phyloP scores from a whole-genome alignment of 495 filamentous ascomycete species.

The Evansstolkia leycettana region DNA sequence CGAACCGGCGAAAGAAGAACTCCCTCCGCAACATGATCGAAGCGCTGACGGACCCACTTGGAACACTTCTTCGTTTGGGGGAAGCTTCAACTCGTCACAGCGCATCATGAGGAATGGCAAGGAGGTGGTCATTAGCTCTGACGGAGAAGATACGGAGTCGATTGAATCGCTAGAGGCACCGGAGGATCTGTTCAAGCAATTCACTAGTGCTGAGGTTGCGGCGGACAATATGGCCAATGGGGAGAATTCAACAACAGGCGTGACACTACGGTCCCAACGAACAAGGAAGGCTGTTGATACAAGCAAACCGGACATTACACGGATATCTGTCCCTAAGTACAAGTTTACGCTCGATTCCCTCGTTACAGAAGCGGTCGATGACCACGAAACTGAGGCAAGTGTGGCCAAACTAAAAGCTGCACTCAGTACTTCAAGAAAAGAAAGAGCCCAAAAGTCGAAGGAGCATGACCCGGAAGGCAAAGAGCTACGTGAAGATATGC shows the following conservation, averaged over 20 bases:
- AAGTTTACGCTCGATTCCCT: conserved; percentile 57
- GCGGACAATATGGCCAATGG: conserved; percentile 7
- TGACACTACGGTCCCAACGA: conserved; percentile 6
- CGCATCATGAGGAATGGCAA: conserved; percentile 35
- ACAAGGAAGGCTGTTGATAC: conserved; percentile 1
- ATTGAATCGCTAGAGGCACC: conserved; percentile 37
- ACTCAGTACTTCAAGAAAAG: conserved; percentile 18
- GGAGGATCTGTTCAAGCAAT: conserved; percentile 22
- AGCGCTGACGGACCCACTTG: conserved; percentile 3
- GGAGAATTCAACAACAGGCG: conserved; percentile 3
- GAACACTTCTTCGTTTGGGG: conserved; percentile 11
- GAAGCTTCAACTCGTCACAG: conserved; percentile 20
- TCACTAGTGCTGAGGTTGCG: conserved; percentile 2
- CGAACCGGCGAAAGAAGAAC: conserved; percentile 1
- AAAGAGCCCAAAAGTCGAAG: not conserved
- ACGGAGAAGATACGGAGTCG: conserved; percentile 54
- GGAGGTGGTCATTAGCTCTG: conserved; percentile 52
- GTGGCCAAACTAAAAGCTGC: conserved; percentile 40
- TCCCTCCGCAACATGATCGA: conserved; percentile 9
- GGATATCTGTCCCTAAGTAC: conserved; percentile 36
- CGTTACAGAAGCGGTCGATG: conserved; percentile 43
- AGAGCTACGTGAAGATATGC: conserved; percentile 29
- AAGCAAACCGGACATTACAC: not conserved
- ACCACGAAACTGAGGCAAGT: conserved; percentile 43
- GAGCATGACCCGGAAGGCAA: conserved; percentile 3